Conservation (phyloP, 2,329 filamentous ascomycete species). For the Alternaria gansuensis region DNA sequence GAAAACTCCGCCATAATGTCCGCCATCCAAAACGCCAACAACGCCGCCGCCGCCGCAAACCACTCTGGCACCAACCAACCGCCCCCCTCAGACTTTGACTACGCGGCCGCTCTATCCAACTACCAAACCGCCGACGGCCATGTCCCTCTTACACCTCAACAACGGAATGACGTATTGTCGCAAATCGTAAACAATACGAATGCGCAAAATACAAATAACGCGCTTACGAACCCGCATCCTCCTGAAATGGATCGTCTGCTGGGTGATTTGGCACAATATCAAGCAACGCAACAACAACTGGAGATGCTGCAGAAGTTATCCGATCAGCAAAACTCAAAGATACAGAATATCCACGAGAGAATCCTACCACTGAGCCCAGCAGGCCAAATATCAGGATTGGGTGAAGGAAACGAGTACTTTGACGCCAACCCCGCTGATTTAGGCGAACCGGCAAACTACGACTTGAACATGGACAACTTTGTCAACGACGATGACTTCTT, state of each 20-base stretch:
- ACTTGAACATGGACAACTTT: conserved; percentile 66
- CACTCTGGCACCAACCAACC: conserved; percentile 31
- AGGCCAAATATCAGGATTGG: conserved; percentile 76
- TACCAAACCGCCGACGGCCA: conserved; percentile 59
- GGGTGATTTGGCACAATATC: conserved; percentile 69
- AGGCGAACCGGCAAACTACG: conserved; percentile 50
- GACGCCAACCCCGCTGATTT: conserved; percentile 43
- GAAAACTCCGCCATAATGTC: conserved; percentile 62
- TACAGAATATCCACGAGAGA: conserved; percentile 76
- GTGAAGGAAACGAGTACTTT: conserved; percentile 43
- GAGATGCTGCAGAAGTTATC: conserved; percentile 82
- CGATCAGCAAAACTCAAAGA: conserved; percentile 77
- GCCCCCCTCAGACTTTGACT: conserved; percentile 54
- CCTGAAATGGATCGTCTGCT: conserved; percentile 67
- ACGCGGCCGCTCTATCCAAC: conserved; percentile 58
- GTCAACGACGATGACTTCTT: conserved; percentile 66
- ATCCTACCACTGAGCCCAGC: conserved; percentile 83
- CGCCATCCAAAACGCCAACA: conserved; percentile 59
- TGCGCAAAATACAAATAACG: conserved; percentile 61
- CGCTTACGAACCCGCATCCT: conserved; percentile 64
- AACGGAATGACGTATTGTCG: conserved; percentile 59
- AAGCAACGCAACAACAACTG: conserved; percentile 76
- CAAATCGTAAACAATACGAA: conserved; percentile 60
- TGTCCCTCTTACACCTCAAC: conserved; percentile 58
- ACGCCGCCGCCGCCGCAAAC: conserved; percentile 43